Evolutionary conservation across 2,329 filamentous ascomycete species (phyloP).

Genomic region (Cryphonectria radicalis): DNA sequence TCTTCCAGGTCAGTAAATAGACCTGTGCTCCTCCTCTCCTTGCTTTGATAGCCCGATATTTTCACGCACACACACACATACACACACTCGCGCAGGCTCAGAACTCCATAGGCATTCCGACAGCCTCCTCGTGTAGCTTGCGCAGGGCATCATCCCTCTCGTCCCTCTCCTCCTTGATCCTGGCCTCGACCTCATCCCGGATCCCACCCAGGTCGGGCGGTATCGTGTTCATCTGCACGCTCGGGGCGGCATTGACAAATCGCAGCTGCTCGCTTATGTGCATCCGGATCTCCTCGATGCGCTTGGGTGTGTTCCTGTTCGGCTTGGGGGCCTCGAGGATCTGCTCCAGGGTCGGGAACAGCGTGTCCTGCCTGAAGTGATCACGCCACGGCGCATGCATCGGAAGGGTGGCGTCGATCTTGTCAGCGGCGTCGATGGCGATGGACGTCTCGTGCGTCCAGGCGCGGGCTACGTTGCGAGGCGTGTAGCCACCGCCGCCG

Average conservation of each 20-base stretch:
- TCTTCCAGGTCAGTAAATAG: neutral
- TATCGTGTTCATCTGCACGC: constrained; percentile 81
- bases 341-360: constrained; percentile 85
- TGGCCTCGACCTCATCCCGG: constrained; percentile 70
- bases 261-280: constrained; percentile 83
- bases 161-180: constrained; percentile 66
- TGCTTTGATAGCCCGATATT: neutral
- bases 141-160: constrained; percentile 60
- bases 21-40: neutral
- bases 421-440: constrained; percentile 74
- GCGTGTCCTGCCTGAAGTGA: constrained; percentile 84
- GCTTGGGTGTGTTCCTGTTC: constrained; percentile 80
- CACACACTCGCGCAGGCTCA: constrained; percentile 29
- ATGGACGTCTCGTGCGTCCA: constrained; percentile 98
- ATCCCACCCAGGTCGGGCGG: constrained; percentile 75
- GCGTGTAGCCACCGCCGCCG: constrained; percentile 94
- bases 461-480: constrained; percentile 91
- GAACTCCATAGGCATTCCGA: constrained; percentile 62
- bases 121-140: constrained; percentile 58
- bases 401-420: constrained; percentile 75
- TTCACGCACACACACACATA: neutral
- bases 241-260: constrained; percentile 83
- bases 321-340: constrained; percentile 68
- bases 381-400: constrained; percentile 81
- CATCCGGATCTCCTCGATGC: constrained; percentile 74